phyloP scores from a whole-genome alignment of 768 basidiomycete species.

The Mycena sanguinolenta region DNA sequence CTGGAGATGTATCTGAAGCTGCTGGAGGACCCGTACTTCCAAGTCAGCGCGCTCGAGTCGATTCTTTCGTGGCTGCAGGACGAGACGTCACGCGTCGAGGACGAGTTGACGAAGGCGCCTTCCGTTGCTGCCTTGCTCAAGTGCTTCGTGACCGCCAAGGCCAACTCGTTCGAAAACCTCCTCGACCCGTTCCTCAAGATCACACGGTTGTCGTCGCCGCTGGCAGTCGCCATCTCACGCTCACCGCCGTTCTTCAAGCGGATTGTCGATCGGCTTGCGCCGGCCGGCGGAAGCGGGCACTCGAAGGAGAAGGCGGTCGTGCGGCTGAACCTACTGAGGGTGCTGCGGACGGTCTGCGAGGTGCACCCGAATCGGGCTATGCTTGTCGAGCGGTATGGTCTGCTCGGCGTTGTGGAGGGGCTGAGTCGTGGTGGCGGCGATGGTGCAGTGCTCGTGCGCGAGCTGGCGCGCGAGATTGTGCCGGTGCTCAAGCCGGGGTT shows the following conservation, averaged over 20 bases:
- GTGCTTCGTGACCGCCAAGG: conserved; percentile 88
- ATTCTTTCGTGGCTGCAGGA: conserved; percentile 95
- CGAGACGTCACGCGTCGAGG: conserved; percentile 94
- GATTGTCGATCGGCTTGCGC: conserved; percentile 85
- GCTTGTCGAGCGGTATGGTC: conserved; percentile 85
- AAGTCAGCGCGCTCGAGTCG: conserved; percentile 92
- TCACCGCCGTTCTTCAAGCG: conserved; percentile 88
- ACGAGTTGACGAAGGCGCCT: conserved; percentile 78
- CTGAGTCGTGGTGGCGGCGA: conserved; percentile 83
- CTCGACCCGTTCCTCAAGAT: conserved; percentile 95
- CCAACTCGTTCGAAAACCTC: conserved; percentile 92
- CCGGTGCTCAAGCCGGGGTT: conserved; percentile 82
- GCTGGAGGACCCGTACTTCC: conserved; percentile 90
- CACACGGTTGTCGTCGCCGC: conserved; percentile 78
- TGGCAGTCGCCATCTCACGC: conserved; percentile 85
- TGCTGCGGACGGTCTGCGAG: conserved; percentile 89
- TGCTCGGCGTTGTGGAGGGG: conserved; percentile 84
- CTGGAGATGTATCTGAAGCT: conserved; percentile 83
- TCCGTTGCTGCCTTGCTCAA: conserved; percentile 78
- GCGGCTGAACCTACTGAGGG: conserved; percentile 88
- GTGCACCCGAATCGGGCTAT: conserved; percentile 87
- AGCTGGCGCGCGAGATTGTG: conserved; percentile 88
- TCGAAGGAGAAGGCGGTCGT: conserved; percentile 79
- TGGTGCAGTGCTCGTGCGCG: conserved; percentile 90
- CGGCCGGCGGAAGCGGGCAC: conserved; percentile 44